Percentiles rank a stretch among this genome's conserved stretches.
These are phyloP conservation scores for Chamaecyparis obtusa DNA, from an alignment of 75 land plant species.

Conservation along the genomic window DNA sequence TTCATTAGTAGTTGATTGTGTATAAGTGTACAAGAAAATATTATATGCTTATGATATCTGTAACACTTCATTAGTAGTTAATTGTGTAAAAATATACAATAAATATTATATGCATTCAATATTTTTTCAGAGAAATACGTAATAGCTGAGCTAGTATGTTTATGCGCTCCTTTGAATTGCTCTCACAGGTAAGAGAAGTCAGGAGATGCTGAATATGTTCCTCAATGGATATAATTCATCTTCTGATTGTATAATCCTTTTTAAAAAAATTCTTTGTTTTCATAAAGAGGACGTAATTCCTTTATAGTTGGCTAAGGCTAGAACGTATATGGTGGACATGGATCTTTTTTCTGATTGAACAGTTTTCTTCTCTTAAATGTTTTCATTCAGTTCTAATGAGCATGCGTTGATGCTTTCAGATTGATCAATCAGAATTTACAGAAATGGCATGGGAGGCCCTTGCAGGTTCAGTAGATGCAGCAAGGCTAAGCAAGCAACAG, in stretches of 20 bases:
- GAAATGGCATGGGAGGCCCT: constrained; percentile 84
- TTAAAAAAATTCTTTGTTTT: background rate
- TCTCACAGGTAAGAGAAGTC: background rate
- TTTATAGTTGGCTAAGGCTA: background rate
- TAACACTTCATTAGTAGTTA: background rate
- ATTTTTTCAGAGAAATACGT: background rate
- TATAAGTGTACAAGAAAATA: background rate
- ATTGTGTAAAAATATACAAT: background rate
- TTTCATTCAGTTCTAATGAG: background rate
- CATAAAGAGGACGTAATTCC: background rate
- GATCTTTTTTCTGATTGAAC: background rate
- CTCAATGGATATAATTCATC: background rate
- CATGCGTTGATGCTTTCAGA: constrained; percentile 14
- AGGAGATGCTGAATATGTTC: background rate
- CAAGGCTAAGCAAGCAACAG: constrained; percentile 61
- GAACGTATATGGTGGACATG: background rate
- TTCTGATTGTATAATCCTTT: background rate
- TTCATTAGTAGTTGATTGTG: background rate
- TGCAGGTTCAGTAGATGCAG: constrained; percentile 66
- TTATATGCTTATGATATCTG: background rate
- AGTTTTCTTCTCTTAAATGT: background rate
- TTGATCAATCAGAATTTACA: constrained; percentile 52
- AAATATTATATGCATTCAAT: background rate
- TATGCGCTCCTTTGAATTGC: background rate
- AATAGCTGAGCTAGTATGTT: background rate